Percentiles rank a stretch among this genome's conserved stretches.
Conservation (phyloP, 2,329 filamentous ascomycete species). For the Rhinocladiella mackenziei region DNA sequence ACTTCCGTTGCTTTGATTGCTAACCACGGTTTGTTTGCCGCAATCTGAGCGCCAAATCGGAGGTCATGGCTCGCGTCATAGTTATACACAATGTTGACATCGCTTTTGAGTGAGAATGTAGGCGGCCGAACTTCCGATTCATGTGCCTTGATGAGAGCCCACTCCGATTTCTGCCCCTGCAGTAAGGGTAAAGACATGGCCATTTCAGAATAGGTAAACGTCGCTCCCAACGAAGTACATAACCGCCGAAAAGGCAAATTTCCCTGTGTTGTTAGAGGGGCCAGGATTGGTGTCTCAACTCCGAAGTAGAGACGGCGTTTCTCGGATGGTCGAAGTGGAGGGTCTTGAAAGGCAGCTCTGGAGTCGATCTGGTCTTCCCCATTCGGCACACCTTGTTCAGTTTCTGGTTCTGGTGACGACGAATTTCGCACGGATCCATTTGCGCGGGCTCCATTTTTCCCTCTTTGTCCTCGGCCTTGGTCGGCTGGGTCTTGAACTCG, state of each 20-base stretch:
- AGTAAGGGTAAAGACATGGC: slow-evolving; percentile 85
- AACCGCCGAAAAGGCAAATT: slow-evolving; percentile 92
- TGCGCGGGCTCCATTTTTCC: slow-evolving; percentile 35
- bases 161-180: slow-evolving; percentile 86
- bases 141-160: slow-evolving; percentile 91
- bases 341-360: slow-evolving; percentile 76
- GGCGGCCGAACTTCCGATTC: slow-evolving; percentile 74
- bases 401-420: slow-evolving; percentile 31
- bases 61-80: slow-evolving; percentile 82
- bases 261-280: slow-evolving; percentile 91
- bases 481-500: slow-evolving; percentile 45
- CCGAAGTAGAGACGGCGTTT: slow-evolving; percentile 94
- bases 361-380: slow-evolving; percentile 59
- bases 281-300: slow-evolving; percentile 85
- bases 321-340: slow-evolving; percentile 84
- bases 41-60: slow-evolving; percentile 88
- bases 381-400: slow-evolving; percentile 41
- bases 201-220: slow-evolving; percentile 98
- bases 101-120: slow-evolving; percentile 51
- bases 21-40: slow-evolving; percentile 85
- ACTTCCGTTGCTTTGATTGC: slow-evolving; percentile 84
- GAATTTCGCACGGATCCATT: slow-evolving; percentile 22
- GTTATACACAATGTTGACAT: slow-evolving; percentile 58
- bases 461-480: slow-evolving; percentile 43
- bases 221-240: slow-evolving; percentile 81